Evolutionary conservation across 2,329 filamentous ascomycete species (phyloP), one percentile per base, ranked within the genome.

Genomic region (Penicillium sp.): DNA sequence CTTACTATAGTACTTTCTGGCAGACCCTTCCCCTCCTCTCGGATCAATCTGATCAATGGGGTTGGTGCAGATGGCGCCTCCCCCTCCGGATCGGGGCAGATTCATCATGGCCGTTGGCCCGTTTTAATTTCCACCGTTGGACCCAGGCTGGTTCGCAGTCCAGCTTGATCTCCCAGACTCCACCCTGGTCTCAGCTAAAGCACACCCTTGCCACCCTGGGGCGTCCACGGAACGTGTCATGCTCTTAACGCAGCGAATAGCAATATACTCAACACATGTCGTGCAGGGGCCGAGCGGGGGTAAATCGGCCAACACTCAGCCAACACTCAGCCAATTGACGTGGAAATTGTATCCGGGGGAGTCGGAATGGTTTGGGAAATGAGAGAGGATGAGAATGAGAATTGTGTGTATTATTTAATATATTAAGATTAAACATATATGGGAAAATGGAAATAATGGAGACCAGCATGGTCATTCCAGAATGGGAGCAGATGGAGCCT

Each of bases 181-280:
- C 52, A 55, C 56, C 29, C 24, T 20, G 15, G 60, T 62, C 56
- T 59, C 60, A 55, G 30, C 13, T 61, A 53, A 17, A 61, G 54
- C 60, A 43, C 36, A 40, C 33, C 42, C 13, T 59, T 48, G 55
- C 55, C 55, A 56, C 57, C 26, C 18, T 40, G 36, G n/a, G 36
- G n/a, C 21, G 12, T 26, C 5, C 12, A 12, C 24, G 29, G 51
- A 56, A 53, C 53, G 50, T 56, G 52, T 58, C 55, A 30, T 51
- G n/a, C 13, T 48, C 36, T 30, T 15, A n/a, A 37, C 44, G 42
- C 32, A 40, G 32, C 23, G 45, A 39, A 47, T 47, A 15, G 18
- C 24, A 37, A 36, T 47, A n/a, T 36, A 42, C 15, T 17, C 21
- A 18, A 42, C 18, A 21, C 21, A 26, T 40, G 12, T 40, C n/a